Conservation (phyloP, 768 basidiomycete species). For the Lactifluus rugatus region DNA sequence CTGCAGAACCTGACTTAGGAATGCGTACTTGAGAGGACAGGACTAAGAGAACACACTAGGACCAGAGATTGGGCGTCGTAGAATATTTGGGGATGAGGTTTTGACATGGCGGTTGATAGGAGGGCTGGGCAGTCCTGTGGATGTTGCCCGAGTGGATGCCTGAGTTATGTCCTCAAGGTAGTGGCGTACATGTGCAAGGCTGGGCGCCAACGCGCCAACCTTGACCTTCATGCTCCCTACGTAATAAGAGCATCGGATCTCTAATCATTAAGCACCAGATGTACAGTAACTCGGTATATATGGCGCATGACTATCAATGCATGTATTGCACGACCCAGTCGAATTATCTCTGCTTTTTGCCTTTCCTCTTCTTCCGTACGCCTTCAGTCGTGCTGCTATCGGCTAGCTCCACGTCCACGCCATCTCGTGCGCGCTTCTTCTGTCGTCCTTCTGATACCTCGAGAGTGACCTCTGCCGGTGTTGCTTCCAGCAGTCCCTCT, state of each 20-base stretch:
- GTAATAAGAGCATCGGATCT: no score
- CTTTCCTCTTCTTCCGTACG: constrained; percentile 15
- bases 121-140: neutral
- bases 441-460: neutral
- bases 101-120: neutral
- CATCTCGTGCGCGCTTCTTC: neutral
- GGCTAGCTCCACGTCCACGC: neutral
- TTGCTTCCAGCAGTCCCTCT: neutral
- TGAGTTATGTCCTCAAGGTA: no score
- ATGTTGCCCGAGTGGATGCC: neutral
- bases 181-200: no score
- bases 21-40: neutral
- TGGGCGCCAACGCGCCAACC: no score
- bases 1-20: neutral
- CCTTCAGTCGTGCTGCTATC: neutral
- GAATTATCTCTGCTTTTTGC: neutral
- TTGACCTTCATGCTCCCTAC: no score
- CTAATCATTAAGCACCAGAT: no score
- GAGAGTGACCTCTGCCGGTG: neutral
- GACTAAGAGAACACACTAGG: neutral
- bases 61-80: constrained; percentile 9
- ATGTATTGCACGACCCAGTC: no score
- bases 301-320: neutral
- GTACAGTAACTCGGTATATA: no score
- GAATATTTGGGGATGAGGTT: constrained; percentile 5